These are phyloP conservation scores for Beauveria bassiana DNA, from an alignment of 2,329 filamentous ascomycete species.

Conservation along the genomic window DNA sequence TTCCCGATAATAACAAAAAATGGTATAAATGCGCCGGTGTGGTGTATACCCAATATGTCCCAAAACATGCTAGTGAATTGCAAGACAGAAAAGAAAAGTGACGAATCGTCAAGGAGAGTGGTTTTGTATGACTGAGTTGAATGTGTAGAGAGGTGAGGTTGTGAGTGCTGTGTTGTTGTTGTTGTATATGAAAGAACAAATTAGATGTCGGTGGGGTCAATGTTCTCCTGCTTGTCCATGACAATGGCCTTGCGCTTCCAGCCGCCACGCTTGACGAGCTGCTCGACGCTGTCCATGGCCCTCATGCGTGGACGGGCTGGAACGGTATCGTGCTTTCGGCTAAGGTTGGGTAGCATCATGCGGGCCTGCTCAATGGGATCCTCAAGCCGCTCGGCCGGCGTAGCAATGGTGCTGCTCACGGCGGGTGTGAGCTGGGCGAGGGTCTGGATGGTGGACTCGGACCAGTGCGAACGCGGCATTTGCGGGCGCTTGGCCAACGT, in stretches of 20 bases:
- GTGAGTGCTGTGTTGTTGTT: neutral
- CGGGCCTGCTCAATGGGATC: constrained; percentile 17
- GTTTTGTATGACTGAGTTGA: neutral
- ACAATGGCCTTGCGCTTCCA: constrained; percentile 37
- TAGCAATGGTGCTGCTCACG: constrained; percentile 8
- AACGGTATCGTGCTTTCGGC: constrained; percentile 23
- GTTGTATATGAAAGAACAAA: neutral
- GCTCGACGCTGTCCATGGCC: constrained; percentile 31
- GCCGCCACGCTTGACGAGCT: constrained; percentile 35
- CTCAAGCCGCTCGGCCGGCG: neutral
- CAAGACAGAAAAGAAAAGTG: neutral
- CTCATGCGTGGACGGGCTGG: constrained; percentile 30
- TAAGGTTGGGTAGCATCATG: constrained; percentile 26
- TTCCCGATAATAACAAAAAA: constrained; percentile 1
- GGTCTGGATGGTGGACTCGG: constrained; percentile 33
- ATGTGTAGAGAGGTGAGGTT: neutral
- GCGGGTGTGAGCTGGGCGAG: constrained; percentile 16
- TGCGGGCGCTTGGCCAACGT: constrained; percentile 22
- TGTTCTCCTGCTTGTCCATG: constrained; percentile 27
- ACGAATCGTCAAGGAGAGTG: neutral
- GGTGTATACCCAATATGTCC: neutral
- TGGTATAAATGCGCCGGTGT: constrained; percentile 10
- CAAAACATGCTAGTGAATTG: neutral
- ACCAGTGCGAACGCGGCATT: constrained; percentile 33
- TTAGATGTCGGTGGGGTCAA: neutral